Evolutionary conservation across 208 protist species (phyloP).

Genomic region (Wallacemonas sp.): DNA sequence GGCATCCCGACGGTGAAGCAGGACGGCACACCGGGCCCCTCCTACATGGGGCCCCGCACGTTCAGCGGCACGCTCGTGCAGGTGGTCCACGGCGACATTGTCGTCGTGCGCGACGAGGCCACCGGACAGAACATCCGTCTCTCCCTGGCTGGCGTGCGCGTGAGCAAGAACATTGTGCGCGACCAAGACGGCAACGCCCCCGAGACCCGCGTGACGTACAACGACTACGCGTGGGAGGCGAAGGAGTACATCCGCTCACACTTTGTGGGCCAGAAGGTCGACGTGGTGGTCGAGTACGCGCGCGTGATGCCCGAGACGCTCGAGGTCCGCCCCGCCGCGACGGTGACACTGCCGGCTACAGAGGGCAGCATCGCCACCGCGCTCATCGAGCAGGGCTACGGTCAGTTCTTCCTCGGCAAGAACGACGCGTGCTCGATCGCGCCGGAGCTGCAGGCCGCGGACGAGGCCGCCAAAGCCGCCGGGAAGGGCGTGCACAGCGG

Average conservation of each 20-base stretch:
- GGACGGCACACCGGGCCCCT: constrained; percentile 42
- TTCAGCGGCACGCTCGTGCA: constrained; percentile 79
- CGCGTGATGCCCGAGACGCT: constrained; percentile 82
- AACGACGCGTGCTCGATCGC: constrained; percentile 75
- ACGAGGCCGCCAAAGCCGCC: constrained; percentile 50
- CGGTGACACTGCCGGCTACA: constrained; percentile 56
- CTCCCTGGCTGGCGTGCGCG: constrained; percentile 77
- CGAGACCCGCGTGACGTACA: constrained; percentile 85
- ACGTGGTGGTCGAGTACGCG: constrained; percentile 79
- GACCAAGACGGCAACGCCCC: constrained; percentile 77
- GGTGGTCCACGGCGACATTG: constrained; percentile 81
- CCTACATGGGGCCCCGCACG: constrained; percentile 60
- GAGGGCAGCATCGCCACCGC: constrained; percentile 72
- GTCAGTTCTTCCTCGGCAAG: constrained; percentile 78
- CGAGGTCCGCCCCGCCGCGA: constrained; percentile 73
- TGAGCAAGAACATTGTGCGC: constrained; percentile 80
- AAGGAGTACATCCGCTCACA: constrained; percentile 81
- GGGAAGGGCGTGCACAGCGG: constrained; percentile 53
- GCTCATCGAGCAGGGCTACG: constrained; percentile 80
- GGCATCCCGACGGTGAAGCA: constrained; percentile 49
- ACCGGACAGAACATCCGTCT: constrained; percentile 57
- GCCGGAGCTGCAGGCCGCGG: constrained; percentile 56
- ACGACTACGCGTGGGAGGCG: constrained; percentile 88
- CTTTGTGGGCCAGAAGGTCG: constrained; percentile 79
- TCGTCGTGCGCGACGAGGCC: constrained; percentile 68